phyloP scores from a whole-genome alignment of 2,329 filamentous ascomycete species.

The Pyricularia sp. region DNA sequence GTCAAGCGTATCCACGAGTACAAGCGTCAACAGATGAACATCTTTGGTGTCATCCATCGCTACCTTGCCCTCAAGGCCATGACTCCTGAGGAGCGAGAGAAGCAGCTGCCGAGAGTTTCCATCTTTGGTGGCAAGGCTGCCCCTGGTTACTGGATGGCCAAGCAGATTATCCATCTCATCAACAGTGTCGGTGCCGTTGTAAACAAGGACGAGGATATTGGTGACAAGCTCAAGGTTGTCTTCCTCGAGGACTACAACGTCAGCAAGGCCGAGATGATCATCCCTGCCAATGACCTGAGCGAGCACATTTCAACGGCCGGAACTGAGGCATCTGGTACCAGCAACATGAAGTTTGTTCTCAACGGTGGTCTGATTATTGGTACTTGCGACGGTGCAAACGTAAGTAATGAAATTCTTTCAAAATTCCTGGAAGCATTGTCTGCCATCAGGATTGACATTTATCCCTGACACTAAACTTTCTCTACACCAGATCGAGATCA shows the following conservation, averaged over 20 bases:
- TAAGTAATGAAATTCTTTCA: conserved; percentile 29
- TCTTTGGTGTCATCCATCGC: conserved; percentile 92
- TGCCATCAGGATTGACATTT: background rate
- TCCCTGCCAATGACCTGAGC: conserved; percentile 86
- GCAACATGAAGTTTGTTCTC: conserved; percentile 99
- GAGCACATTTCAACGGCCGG: conserved; percentile 98
- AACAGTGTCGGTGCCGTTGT: conserved; percentile 83
- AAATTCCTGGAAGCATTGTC: background rate
- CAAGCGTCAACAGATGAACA: conserved; percentile 97
- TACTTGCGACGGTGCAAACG: conserved; percentile 94
- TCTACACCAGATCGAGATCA: conserved; percentile 70
- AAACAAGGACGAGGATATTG: conserved; percentile 84
- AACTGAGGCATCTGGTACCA: conserved; percentile 80
- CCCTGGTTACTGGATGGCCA: conserved; percentile 99
- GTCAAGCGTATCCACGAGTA: conserved; percentile 99
- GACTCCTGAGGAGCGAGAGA: conserved; percentile 72
- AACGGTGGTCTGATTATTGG: conserved; percentile 96
- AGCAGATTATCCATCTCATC: conserved; percentile 94
- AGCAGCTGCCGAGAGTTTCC: conserved; percentile 73
- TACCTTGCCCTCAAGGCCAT: conserved; percentile 83
- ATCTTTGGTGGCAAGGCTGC: conserved; percentile 98
- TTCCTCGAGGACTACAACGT: conserved; percentile 99
- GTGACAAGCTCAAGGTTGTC: conserved; percentile 89
- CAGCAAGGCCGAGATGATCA: conserved; percentile 96
- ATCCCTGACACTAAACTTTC: conserved; percentile 6